Evolutionary conservation across 345 rosid species (phyloP).

Genomic region (Citrus medica): DNA sequence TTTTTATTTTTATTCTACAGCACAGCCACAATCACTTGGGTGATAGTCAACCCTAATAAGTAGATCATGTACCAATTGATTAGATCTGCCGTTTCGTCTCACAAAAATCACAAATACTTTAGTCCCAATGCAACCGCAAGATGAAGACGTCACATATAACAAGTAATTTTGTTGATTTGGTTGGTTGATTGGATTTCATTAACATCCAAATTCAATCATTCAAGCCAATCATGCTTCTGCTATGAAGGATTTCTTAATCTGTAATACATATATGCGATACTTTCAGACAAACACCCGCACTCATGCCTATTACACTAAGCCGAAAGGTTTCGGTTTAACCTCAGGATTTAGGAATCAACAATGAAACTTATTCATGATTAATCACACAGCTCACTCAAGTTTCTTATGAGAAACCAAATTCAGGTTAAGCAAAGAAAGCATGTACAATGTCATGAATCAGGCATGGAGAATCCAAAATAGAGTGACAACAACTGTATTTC

Average conservation of each 20-base stretch:
- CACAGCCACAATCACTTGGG: no score
- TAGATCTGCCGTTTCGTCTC: no score
- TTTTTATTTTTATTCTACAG: no score
- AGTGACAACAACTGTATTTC: neutral
- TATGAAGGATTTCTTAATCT: neutral
- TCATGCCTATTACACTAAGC: neutral
- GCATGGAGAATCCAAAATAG: neutral
- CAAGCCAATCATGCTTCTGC: neutral
- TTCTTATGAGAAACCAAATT: neutral
- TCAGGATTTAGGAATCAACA: neutral
- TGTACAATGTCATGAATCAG: constrained; percentile 2
- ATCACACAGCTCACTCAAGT: constrained; percentile 17
- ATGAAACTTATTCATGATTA: constrained; percentile 16
- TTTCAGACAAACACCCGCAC: neutral
- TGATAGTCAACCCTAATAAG: no score
- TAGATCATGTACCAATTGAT: no score
- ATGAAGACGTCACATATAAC: no score
- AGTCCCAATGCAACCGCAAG: no score
- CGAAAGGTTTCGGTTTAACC: neutral
- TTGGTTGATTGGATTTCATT: no score
- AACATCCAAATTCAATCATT: neutral
- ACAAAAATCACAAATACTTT: no score
- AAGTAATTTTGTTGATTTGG: no score
- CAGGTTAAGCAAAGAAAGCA: neutral
- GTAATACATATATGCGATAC: neutral